Percentiles rank a stretch among this genome's conserved stretches.
phyloP scores from a whole-genome alignment of 176 grass and related monocot species.

The Leersia perrieri region DNA sequence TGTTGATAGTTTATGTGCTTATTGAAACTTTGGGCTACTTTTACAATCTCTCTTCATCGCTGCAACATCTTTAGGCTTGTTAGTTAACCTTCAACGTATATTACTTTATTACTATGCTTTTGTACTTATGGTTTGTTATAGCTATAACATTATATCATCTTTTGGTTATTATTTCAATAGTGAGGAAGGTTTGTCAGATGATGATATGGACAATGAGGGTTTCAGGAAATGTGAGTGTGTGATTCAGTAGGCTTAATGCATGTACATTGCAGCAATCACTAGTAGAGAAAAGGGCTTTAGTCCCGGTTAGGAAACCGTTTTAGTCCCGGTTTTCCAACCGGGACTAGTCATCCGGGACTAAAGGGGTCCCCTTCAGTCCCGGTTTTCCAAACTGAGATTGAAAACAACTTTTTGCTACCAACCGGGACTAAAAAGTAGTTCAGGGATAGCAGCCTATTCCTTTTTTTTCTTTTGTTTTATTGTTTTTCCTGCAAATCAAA shows the following conservation, averaged over 20 bases:
- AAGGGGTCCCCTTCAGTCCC: no score
- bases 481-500: no score
- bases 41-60: neutral
- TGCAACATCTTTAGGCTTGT: neutral
- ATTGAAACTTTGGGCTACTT: neutral
- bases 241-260: slow-evolving; percentile 63
- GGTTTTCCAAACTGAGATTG: no score
- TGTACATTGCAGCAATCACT: slow-evolving; percentile 9
- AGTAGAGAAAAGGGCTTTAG: no score
- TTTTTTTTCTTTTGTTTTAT: no score
- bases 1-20: neutral
- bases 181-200: slow-evolving; percentile 76
- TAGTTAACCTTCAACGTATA: neutral
- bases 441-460: no score
- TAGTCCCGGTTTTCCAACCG: no score
- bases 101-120: slow-evolving; percentile 11
- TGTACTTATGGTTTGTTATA: slow-evolving; percentile 12
- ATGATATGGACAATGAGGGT: slow-evolving; percentile 69
- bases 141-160: slow-evolving; percentile 25
- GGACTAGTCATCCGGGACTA: no score
- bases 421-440: no score
- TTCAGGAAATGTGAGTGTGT: slow-evolving; percentile 91
- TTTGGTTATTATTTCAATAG: slow-evolving; percentile 42
- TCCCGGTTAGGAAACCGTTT: no score
- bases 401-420: no score